Base-by-base conservation (phyloP, 2,329 filamentous ascomycete genomes). In the Parascedosporium putredinis region DNA sequence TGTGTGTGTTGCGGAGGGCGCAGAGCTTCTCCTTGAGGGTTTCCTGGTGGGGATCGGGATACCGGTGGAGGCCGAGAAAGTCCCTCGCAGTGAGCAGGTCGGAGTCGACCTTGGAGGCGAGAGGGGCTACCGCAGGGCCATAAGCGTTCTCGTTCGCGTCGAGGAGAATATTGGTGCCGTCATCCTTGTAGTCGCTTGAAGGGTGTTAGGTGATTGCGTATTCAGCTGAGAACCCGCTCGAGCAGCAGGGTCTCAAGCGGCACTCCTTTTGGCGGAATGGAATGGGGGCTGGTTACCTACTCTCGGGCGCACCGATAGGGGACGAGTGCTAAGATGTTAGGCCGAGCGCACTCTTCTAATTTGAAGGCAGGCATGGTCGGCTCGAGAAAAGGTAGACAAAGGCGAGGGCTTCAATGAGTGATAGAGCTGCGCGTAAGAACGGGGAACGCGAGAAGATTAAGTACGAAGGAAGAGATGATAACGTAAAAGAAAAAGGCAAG, bases 81-180 rank as follows among this genome's bases (percentile, higher is more conserved):
- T 95, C 84, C 18, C 83, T 72, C 24, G 74, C 71, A 29, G 62
- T 60, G 18, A 54, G 49, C 16, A 55, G 45, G n/a, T 63, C 60
- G 46, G 60, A 54, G 50, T 68, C 63, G 45, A 71, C 65, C 47
- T 72, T 63, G 9, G 77, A 67, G 46, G 73, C 70, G 9, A 72
- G 70, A 36, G 75, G 61, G 1, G 74, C 70, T 45, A 96, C 71
- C 2, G 87, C 84, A 0, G 93, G 91, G 0, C 93, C 93, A 60
- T 85, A 96, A 52, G 93, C 89, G 62, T 98, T 98, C 71, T 98
- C 93, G 62, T 98, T 98, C 58, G 93, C 93, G 64, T 98, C 93
- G 56, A 98, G 85, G 48, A 98, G 83, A 60, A 97, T 82, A 62
- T 97, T 97, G 52, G 83, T 91, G 57, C 93, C 93, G 64, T 98